A percentile compares a stretch with the other conserved stretches of the same genome.
phyloP scores from a whole-genome alignment of 805 yeast genomes.

The Cyberlindnera maritima region DNA sequence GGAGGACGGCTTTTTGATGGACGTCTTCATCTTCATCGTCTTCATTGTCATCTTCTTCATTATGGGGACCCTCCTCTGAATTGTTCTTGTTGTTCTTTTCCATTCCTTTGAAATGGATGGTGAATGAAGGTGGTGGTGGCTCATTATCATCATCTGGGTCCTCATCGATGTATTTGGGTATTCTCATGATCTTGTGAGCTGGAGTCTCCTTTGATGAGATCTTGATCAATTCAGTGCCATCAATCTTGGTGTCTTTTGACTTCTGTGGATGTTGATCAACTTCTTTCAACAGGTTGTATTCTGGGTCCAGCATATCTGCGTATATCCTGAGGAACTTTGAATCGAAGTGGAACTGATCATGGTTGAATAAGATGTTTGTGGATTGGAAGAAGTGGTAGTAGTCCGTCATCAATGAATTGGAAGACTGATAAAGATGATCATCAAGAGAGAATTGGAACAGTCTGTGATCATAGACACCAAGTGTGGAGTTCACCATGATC shows the following conservation, averaged over 20 bases:
- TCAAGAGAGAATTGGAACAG: conserved; percentile 13
- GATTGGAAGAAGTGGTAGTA: conserved; percentile 17
- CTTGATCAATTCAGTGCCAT: conserved; percentile 15
- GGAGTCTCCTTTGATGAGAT: conserved; percentile 24
- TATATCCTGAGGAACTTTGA: conserved; percentile 17
- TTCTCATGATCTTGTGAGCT: conserved; percentile 23
- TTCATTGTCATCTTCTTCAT: background rate
- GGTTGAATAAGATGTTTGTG: conserved; percentile 17
- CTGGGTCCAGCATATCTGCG: conserved; percentile 21
- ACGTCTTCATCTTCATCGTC: background rate
- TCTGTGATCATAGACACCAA: conserved; percentile 16
- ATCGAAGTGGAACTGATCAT: conserved; percentile 12
- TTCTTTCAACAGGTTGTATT: conserved; percentile 21
- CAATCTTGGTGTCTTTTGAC: background rate
- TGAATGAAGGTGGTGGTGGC: conserved; percentile 26
- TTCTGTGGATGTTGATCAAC: conserved; percentile 2
- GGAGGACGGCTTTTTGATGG: background rate
- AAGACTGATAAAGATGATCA: conserved; percentile 1
- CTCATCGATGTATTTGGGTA: conserved; percentile 22
- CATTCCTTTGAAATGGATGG: conserved; percentile 19
- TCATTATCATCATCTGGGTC: conserved; percentile 19
- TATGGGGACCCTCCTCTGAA: background rate
- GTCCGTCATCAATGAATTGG: conserved; percentile 7
- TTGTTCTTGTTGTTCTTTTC: conserved; percentile 2
- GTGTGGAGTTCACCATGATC: conserved; percentile 20